Base-by-base conservation (phyloP, 768 basidiomycete genomes). In the Pulveroboletus sp. region DNA sequence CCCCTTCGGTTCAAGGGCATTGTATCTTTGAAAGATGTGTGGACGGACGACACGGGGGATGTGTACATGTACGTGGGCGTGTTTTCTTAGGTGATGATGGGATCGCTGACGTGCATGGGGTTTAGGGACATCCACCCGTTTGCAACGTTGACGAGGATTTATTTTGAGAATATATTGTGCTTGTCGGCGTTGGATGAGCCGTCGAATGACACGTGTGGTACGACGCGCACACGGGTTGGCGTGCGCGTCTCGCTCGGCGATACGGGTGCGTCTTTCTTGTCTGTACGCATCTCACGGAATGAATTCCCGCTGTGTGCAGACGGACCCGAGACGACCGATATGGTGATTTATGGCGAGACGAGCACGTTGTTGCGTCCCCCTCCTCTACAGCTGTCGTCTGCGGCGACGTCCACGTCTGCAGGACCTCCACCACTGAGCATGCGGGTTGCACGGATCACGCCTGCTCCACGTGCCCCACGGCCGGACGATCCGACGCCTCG, bases 401-500 rank as follows among this genome's bases (percentile, higher is more conserved):
- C 62, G 10, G 37, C 44, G 20, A 37, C 36, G 32, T 68, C 68
- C 13, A 45, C 59, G 9, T 60, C 63, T 3, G 19, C 33, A 39
- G 43, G 65, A 27, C 37, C 57, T 2, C 65, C 64, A 1, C 58
- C 57, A 0, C 54, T 78, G 5, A 56, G 47, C 0, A 61, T 86
- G 19, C 68, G 71, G 16, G 85, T 85, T 7, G 84, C 80, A 1
- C 79, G 83, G 34, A 74, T 87, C 50, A 71, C 75, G 9, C 61
- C 76, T 57, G 60, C 65, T 14, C 70, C 75, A 39, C 72, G 57
- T 2, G 51, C 60, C 0, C 84, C 84, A 5, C 74, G 88, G 31
- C 88, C 88, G 0, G 88, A 90, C 52, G 88, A 90, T 51, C 88
- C 87, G 0, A 87, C 82, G 6, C 88, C 88, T 8, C 84, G 88